Base-by-base conservation (phyloP, 2,329 filamentous ascomycete genomes). In the Sporothrix sp. region DNA sequence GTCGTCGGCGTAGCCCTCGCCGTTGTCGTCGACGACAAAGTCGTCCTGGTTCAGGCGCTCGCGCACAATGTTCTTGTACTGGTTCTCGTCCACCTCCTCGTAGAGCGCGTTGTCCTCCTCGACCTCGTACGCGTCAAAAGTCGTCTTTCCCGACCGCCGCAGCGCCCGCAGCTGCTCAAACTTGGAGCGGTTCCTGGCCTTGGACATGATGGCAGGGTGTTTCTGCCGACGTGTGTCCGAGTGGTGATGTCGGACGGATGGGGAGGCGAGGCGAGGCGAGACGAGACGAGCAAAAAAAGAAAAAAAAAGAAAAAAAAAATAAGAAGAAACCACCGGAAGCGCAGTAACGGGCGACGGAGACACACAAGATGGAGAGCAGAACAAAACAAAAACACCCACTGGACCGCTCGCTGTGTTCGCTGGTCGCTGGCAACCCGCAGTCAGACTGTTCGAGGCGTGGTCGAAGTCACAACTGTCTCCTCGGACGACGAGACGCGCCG, bases 21-120 rank as follows among this genome's bases (percentile, higher is more conserved):
- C 91, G 71, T 96, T 95, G 70, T 98, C 93, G 71, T 97, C 93
- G 54, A 98, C 90, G 48, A 98, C 91, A 62, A 98, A 98, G 69
- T 98, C 93, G 61, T 98, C 93, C 61, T 95, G 77, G 63, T 97
- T 87, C 47, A 98, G 74, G 42, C 93, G 84, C 51, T 84, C 81
- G 37, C 93, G 81, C 13, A 98, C 89, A 58, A 97, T 84, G 66
- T 94, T 94, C 72, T 96, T 96, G 74, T 98, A 98, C 47, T 87
- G 86, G 62, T 93, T 91, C 61, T 98, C 93, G 63, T 97, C 90
- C 43, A 98, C 89, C 61, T 95, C 90, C 56, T 97, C 93, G 70
- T 97, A 98, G 39, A 98, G 73, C 59, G 87, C 81, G 57, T 84
- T 79, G 60, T 87, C 85, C 56, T 97, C 84, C 60, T 88, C 79